Percentiles rank a stretch among this genome's conserved stretches.
Evolutionary conservation across 139 green algal species (phyloP).

Genomic region (Deuterostichococcus epilithicus): DNA sequence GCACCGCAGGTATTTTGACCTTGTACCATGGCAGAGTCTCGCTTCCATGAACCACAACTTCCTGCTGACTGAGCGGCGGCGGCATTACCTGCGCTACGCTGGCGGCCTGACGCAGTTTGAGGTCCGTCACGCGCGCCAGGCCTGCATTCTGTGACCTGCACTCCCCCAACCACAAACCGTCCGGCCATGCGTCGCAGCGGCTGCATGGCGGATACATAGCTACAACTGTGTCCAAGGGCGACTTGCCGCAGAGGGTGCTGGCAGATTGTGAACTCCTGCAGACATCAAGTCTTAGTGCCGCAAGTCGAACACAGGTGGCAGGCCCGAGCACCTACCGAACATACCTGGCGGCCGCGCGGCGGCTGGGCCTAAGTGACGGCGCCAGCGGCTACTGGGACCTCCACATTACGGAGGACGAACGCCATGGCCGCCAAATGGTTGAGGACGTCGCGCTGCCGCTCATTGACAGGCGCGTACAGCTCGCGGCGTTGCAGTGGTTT

Average conservation of each 20-base stretch:
- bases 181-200: constrained; percentile 7
- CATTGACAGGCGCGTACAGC: constrained; percentile 32
- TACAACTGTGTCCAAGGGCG: no score
- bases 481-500: no score
- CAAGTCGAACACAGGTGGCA: constrained; percentile 38
- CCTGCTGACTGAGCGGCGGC: constrained; percentile 52
- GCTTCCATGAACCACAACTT: constrained; percentile 58
- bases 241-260: no score
- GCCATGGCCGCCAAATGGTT: constrained; percentile 56
- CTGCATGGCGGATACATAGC: no score
- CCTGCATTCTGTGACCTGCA: no score
- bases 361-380: constrained; percentile 31
- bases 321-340: constrained; percentile 41
- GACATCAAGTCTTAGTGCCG: no score
- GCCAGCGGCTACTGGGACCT: constrained; percentile 54
- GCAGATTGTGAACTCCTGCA: no score
- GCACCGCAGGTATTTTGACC: constrained; percentile 1
- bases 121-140: no score
- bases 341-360: constrained; percentile 44
- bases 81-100: constrained; percentile 49
- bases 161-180: no score
- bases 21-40: constrained; percentile 26
- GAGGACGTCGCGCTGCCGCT: constrained; percentile 55
- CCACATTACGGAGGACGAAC: constrained; percentile 63
- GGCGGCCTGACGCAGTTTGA: constrained; percentile 56